Conservation (phyloP, 768 basidiomycete species). For the Leccinellum luteum region DNA sequence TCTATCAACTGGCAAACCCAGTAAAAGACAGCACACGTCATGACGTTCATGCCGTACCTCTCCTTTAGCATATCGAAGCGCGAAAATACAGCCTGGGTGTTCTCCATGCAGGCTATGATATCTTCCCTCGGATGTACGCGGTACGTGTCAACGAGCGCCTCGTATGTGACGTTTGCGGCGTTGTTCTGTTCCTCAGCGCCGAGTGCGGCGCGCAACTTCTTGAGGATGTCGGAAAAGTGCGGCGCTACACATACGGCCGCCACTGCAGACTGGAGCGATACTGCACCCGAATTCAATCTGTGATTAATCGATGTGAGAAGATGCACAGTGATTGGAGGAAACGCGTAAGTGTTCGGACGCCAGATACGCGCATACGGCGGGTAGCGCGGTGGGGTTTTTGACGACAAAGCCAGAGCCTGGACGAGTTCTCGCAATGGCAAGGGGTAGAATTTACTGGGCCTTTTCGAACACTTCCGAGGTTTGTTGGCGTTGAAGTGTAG, state of each 20-base stretch:
- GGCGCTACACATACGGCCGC: constrained; percentile 24
- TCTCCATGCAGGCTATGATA: constrained; percentile 33
- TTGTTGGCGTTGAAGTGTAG: not conserved
- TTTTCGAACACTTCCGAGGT: constrained; percentile 19
- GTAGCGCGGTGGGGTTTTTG: constrained; percentile 22
- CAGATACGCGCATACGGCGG: constrained; percentile 31
- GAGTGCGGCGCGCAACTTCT: constrained; percentile 20
- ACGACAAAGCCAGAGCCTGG: constrained; percentile 28
- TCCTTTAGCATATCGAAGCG: constrained; percentile 14
- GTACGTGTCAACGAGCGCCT: constrained; percentile 30
- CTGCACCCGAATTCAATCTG: constrained; percentile 29
- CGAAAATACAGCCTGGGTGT: constrained; percentile 29
- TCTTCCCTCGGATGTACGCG: constrained; percentile 11
- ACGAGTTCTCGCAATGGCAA: constrained; percentile 25
- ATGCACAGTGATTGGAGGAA: not conserved
- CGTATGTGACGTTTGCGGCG: constrained; percentile 22
- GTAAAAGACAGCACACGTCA: constrained; percentile 42
- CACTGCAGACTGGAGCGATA: constrained; percentile 26
- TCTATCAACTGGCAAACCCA: constrained; percentile 44
- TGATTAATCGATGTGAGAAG: not conserved
- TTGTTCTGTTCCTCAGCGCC: not conserved
- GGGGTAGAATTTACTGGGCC: constrained; percentile 20
- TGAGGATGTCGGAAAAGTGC: constrained; percentile 23
- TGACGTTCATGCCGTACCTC: constrained; percentile 17
- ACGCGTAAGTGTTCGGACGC: constrained; percentile 31